Percentiles rank a stretch among this genome's conserved stretches.
Evolutionary conservation across 2,329 filamentous ascomycete genomes (phyloP).

Genomic region (Geosmithia flava): DNA sequence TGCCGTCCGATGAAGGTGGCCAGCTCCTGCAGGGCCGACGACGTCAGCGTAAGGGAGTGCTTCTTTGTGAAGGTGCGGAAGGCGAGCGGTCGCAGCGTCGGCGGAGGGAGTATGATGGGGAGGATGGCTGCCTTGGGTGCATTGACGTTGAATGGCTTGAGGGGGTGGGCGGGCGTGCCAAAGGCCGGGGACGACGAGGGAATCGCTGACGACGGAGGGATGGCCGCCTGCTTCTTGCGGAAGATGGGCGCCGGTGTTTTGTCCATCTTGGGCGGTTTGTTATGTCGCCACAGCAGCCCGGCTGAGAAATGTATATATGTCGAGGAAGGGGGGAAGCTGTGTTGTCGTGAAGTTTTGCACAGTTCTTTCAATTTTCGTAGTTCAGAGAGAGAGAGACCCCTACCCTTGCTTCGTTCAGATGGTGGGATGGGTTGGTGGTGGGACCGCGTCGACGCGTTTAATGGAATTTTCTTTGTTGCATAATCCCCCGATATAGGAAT

Average conservation of each 20-base stretch:
- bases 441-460: slow-evolving; percentile 25
- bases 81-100: slow-evolving; percentile 77
- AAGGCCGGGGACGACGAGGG: slow-evolving; percentile 88
- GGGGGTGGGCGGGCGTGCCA: slow-evolving; percentile 71
- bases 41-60: slow-evolving; percentile 84
- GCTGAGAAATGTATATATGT: background rate
- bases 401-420: background rate
- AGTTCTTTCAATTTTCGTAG: background rate
- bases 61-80: slow-evolving; percentile 97
- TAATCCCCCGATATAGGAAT: slow-evolving; percentile 6
- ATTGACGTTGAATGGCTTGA: slow-evolving; percentile 48
- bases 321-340: background rate
- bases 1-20: slow-evolving; percentile 85
- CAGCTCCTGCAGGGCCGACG: slow-evolving; percentile 71
- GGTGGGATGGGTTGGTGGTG: background rate
- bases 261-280: slow-evolving; percentile 18
- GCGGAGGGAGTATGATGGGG: slow-evolving; percentile 78
- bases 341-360: background rate
- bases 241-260: slow-evolving; percentile 24
- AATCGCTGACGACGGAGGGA: slow-evolving; percentile 43
- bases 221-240: slow-evolving; percentile 15
- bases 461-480: slow-evolving; percentile 19
- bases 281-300: background rate
- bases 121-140: slow-evolving; percentile 55
- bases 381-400: background rate